Evolutionary conservation across 192 early-diverging fungal species (phyloP).

Genomic region (Endogone sp.): DNA sequence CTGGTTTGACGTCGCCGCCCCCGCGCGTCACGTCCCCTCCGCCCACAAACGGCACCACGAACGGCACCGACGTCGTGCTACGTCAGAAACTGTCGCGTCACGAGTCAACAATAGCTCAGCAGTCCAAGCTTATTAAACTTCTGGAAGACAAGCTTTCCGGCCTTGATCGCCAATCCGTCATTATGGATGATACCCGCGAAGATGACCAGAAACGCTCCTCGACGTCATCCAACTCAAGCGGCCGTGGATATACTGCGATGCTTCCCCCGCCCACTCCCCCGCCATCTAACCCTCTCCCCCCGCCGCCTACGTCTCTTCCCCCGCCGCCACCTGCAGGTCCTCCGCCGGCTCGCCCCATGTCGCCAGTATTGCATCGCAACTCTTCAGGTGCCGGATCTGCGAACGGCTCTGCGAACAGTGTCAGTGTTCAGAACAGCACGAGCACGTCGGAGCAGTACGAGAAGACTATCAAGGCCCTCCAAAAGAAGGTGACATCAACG

Average conservation of each 20-base stretch:
- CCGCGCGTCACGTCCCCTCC: conserved; percentile 9
- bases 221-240: neutral
- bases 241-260: neutral
- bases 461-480: conserved; percentile 15
- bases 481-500: conserved; percentile 1
- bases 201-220: neutral
- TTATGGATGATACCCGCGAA: neutral
- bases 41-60: neutral
- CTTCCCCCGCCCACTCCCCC: conserved; percentile 11
- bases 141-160: conserved; percentile 8
- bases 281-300: conserved; percentile 15
- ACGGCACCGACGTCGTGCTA: neutral
- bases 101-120: conserved; percentile 10
- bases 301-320: neutral
- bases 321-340: neutral
- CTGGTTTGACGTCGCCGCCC: neutral
- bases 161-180: neutral
- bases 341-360: neutral
- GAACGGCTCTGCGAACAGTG: conserved; percentile 4
- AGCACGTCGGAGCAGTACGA: conserved; percentile 12
- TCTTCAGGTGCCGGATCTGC: neutral
- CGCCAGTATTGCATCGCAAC: neutral
- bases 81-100: conserved; percentile 8
- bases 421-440: neutral
- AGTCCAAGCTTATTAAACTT: conserved; percentile 7